A percentile compares a stretch with the other conserved stretches of the same genome.
phyloP scores from a whole-genome alignment of 1,139 yeast genomes.

The Kurtzmaniella quercitrusa region DNA sequence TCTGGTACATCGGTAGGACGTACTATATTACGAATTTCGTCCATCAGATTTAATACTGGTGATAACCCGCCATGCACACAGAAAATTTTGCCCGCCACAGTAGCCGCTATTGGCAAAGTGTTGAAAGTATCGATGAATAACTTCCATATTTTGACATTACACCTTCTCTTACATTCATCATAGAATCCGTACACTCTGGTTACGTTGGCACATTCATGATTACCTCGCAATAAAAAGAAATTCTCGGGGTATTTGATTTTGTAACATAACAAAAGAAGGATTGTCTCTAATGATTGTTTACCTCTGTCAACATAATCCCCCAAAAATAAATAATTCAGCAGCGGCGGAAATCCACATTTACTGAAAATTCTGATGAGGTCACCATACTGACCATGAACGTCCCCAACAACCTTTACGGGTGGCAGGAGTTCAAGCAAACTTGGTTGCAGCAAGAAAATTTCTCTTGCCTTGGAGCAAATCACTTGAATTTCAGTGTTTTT shows the following conservation, averaged over 20 bases:
- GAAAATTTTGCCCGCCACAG: slow-evolving; percentile 92
- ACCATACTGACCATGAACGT: slow-evolving; percentile 94
- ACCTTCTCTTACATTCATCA: slow-evolving; percentile 93
- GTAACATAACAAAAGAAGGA: slow-evolving; percentile 77
- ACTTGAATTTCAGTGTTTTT: slow-evolving; percentile 83
- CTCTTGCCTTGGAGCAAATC: slow-evolving; percentile 83
- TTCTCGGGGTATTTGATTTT: slow-evolving; percentile 96
- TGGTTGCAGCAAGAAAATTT: slow-evolving; percentile 85
- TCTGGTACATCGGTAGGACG: slow-evolving; percentile 98
- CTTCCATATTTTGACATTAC: slow-evolving; percentile 92
- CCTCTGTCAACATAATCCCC: slow-evolving; percentile 99
- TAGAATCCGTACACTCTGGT: slow-evolving; percentile 95
- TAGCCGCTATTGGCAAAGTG: slow-evolving; percentile 91
- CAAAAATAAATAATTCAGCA: slow-evolving; percentile 81
- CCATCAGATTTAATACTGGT: slow-evolving; percentile 86
- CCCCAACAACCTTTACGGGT: slow-evolving; percentile 96
- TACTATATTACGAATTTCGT: slow-evolving; percentile 85
- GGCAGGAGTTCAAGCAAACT: slow-evolving; percentile 83
- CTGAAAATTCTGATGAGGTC: slow-evolving; percentile 89
- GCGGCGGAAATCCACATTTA: slow-evolving; percentile 98
- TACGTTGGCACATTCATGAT: slow-evolving; percentile 95
- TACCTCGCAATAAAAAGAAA: slow-evolving; percentile 87
- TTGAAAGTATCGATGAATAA: slow-evolving; percentile 90
- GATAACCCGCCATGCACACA: slow-evolving; percentile 97
- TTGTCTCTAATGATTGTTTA: slow-evolving; percentile 89